Evolutionary conservation across 768 basidiomycete genomes (phyloP), one percentile per base, ranked within the genome.

Genomic region (Boletus eberwhitei): DNA sequence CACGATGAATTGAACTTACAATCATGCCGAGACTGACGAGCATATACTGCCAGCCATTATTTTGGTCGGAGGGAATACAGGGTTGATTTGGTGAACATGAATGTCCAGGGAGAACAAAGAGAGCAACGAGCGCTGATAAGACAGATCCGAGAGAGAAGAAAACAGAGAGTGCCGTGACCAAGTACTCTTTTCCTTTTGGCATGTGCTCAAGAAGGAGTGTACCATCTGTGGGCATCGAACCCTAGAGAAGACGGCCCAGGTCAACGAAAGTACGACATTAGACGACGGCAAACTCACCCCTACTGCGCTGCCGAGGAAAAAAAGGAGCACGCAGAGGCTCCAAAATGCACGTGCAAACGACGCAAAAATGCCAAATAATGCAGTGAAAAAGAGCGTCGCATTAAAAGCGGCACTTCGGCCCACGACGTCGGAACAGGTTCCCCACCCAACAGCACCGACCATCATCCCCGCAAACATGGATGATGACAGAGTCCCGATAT

Each of bases 391-490:
- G 2, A 99, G 80, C 0, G 97, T 98, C 2, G 85, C 81, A 59
- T 98, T 97, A 75, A 98, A 99, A 0, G 95, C 94, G 3, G 88
- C 74, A 52, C 84, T 89, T 37, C 96, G 85, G 3, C 97, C 97
- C 65, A 91, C 74, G 6, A 96, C 72, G 70, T 98, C 96, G 11
- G 94, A 95, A 59, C 90, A 93, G 22, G 90, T 86, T 53, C 95
- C 95, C 94, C 95, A 94, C 5, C 88, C 90, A 9, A 94, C 73
- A 1, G 91, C 89, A 2, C 95, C 92, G 48, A 97, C 67, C 93
- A 98, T 97, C 96, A 98, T 98, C n/a, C 96, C 92, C 12, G 81
- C 85, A 65, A 94, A 94, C 82, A 92, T 93, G 4, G 88, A 85
- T 4, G 93, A 90, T 0, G 93, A 95, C 14, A 98, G 73, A 1